Evolutionary conservation across 805 yeast species (phyloP), one percentile per base, ranked within the genome.

Genomic region (Alloascoidea hylecoeti): DNA sequence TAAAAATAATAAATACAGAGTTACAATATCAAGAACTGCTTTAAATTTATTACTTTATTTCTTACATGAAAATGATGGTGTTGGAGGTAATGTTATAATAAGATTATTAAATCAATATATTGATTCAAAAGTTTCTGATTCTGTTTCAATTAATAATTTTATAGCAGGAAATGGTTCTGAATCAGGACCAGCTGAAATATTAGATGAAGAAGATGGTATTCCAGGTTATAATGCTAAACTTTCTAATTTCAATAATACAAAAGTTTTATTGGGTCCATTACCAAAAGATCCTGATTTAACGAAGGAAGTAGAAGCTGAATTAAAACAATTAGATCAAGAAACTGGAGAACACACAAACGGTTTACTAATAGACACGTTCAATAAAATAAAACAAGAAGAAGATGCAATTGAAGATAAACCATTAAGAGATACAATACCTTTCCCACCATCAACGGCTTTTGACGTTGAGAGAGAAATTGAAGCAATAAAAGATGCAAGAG

Each of bases 41-140:
- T 68, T 89, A 51, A 92, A 86, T 53, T 61, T 89, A 47, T 67
- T 92, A 45, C 64, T 92, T 39, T 83, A 84, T 53, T 89, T 86
- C 48, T 58, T 92, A 39, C 94, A 85, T 53, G 96, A 89, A 51
- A 84, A 86, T 53, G 96, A 86, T 56, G 79, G 80, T 5, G 77
- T 78, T 39, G 97, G 97, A 34, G 97, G 97, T 2, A 79, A 88
- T 2, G 71, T 89, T 30, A 65, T 89, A 39, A 83, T 92, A 36
- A 66, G 96, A 47, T 68, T 85, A 36, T 77, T 92, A 44, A 92
- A 92, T 60, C 88, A 85, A 58, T 75, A 84, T 54, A 66, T 92
- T 48, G 76, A 69, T 33, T 49, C 59, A 16, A 44, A 51, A 17
- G 52, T 58, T 16, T 46, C 57, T 2, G 46, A 58, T 15, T n/a